A percentile compares a stretch with the other conserved stretches of the same genome.
Evolutionary conservation across 257 asterid species (phyloP).

Genomic region (Dorcoceras hygrometricum): DNA sequence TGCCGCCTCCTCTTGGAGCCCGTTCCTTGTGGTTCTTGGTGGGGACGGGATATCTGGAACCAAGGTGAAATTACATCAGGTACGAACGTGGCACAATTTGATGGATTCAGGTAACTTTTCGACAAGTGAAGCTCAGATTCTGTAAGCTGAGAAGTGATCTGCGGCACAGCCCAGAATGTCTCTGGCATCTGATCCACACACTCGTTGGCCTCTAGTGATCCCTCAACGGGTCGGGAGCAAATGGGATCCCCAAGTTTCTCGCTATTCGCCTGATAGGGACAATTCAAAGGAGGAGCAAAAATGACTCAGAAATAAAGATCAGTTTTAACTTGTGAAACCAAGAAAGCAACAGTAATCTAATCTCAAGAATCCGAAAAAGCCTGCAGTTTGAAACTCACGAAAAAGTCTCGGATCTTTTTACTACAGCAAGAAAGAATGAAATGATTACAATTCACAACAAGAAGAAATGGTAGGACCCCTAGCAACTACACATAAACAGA

Average conservation of each 20-base stretch:
- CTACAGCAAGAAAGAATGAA: background rate
- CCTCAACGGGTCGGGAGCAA: slow-evolving; percentile 35
- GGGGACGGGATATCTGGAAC: slow-evolving; percentile 18
- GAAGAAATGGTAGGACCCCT: no score
- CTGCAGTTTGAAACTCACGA: background rate
- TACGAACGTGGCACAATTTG: slow-evolving; percentile 31
- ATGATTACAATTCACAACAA: no score
- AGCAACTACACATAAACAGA: no score
- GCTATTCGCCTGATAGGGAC: slow-evolving; percentile 20
- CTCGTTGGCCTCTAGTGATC: slow-evolving; percentile 38
- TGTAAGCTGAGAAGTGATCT: slow-evolving; percentile 48
- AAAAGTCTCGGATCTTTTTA: background rate
- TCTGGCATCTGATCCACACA: slow-evolving; percentile 42
- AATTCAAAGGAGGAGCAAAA: slow-evolving; percentile 21
- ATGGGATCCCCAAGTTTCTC: background rate
- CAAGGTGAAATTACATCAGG: slow-evolving; percentile 40
- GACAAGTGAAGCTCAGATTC: slow-evolving; percentile 54
- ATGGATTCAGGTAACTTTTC: slow-evolving; percentile 27
- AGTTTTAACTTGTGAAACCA: slow-evolving; percentile 40
- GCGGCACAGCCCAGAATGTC: slow-evolving; percentile 45
- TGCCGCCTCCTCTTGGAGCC: slow-evolving; percentile 32
- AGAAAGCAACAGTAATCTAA: slow-evolving; percentile 1
- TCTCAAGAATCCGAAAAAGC: background rate
- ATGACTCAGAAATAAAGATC: slow-evolving; percentile 12
- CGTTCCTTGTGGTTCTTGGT: slow-evolving; percentile 21